A percentile compares a stretch with the other conserved stretches of the same genome.
These are phyloP conservation scores for Mitragyna speciosa DNA, from an alignment of 257 asterid genomes.

Conservation along the genomic window DNA sequence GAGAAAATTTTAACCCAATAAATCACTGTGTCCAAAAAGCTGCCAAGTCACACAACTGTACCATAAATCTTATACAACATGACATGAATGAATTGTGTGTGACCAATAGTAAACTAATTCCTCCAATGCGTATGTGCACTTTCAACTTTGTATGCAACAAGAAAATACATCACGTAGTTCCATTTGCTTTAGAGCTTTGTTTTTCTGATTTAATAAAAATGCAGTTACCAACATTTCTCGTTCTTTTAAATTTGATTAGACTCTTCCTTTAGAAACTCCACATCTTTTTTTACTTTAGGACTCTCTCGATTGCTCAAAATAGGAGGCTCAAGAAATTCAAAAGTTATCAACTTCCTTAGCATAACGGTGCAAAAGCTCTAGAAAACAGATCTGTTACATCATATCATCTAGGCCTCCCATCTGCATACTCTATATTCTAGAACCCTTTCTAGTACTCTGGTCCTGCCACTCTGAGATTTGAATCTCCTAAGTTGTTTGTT, in stretches of 20 bases:
- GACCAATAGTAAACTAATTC: background rate
- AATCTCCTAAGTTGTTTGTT: background rate
- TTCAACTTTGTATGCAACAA: background rate
- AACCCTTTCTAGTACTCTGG: background rate
- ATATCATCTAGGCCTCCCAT: no score
- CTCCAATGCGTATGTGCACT: background rate
- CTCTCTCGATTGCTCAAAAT: background rate
- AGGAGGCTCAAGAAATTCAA: no score
- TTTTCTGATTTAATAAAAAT: background rate
- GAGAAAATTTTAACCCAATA: background rate
- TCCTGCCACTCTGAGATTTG: background rate
- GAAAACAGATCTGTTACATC: background rate
- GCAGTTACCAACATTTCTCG: background rate
- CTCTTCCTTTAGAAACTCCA: background rate
- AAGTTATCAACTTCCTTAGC: background rate
- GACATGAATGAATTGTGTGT: background rate
- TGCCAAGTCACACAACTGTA: background rate
- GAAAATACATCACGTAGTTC: background rate
- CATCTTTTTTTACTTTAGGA: no score
- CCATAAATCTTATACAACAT: background rate
- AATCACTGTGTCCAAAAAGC: background rate
- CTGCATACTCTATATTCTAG: no score
- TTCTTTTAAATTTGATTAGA: background rate
- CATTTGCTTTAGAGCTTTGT: background rate
- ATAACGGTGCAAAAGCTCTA: background rate